A percentile compares a stretch with the other conserved stretches of the same genome.
Evolutionary conservation across 164 flowering plant species (phyloP).

Genomic region (Chloranthus sessilifolius): DNA sequence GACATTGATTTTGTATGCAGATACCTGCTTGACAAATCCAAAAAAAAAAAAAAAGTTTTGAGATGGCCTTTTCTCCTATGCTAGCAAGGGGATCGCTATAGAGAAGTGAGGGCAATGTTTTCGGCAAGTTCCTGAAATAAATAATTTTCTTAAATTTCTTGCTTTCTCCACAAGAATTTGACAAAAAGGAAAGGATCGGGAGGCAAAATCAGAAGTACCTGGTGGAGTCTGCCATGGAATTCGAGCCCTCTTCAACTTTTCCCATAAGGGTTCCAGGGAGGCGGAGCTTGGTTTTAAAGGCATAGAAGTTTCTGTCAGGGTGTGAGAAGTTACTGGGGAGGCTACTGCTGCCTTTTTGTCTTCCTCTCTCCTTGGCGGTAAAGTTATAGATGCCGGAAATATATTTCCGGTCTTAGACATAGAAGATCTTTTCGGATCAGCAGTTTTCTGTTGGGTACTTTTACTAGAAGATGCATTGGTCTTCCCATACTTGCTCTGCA

Average conservation of each 20-base stretch:
- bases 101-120: too few species aligned
- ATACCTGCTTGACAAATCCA: too few species aligned
- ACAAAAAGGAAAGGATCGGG: too few species aligned
- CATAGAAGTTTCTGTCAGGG: constrained; percentile 15
- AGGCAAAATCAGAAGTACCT: constrained; percentile 60
- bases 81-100: too few species aligned
- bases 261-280: constrained; percentile 28
- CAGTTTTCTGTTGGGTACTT: constrained; percentile 17
- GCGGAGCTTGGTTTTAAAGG: constrained; percentile 21
- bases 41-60: too few species aligned
- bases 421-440: constrained; percentile 15
- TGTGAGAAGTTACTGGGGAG: constrained; percentile 16
- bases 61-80: too few species aligned
- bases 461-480: constrained; percentile 26
- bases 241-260: constrained; percentile 49
- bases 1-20: too few species aligned
- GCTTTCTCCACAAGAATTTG: too few species aligned
- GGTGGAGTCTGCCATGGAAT: constrained; percentile 79
- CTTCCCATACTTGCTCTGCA: constrained; percentile 79
- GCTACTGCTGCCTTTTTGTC: constrained; percentile 19
- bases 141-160: too few species aligned
- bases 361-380: constrained; percentile 37
- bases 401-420: constrained; percentile 17
- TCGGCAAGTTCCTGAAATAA: too few species aligned
- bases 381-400: constrained; percentile 22